These are phyloP conservation scores for Pseudonitzschia delicatissima DNA, from an alignment of 108 stramenopile genomes.

Conservation along the genomic window DNA sequence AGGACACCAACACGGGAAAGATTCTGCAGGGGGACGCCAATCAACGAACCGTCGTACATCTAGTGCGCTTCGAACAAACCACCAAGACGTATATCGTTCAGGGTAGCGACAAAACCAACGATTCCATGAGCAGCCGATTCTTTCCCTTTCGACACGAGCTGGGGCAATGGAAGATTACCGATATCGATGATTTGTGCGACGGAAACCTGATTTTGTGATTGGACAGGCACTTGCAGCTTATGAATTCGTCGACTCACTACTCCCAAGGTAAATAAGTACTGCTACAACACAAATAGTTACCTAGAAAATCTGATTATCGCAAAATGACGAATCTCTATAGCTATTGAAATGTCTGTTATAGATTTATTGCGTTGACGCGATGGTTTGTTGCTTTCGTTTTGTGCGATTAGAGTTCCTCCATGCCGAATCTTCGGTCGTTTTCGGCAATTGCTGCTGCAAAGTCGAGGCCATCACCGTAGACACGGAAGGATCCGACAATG, in stretches of 20 bases:
- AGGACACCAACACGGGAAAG: slow-evolving; percentile 18
- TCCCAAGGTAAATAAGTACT: too few relatives aligned
- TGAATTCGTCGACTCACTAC: neutral
- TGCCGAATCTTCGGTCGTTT: slow-evolving; percentile 8
- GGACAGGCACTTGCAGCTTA: neutral
- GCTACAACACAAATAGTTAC: too few relatives aligned
- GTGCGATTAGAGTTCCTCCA: neutral
- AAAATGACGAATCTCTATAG: too few relatives aligned
- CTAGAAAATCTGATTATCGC: too few relatives aligned
- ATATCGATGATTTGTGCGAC: slow-evolving; percentile 32
- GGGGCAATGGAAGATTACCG: slow-evolving; percentile 33
- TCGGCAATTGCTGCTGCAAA: slow-evolving; percentile 33
- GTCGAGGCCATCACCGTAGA: slow-evolving; percentile 81
- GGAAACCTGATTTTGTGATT: slow-evolving; percentile 31
- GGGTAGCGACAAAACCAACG: neutral
- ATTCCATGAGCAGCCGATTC: neutral
- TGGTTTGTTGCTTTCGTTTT: too few relatives aligned
- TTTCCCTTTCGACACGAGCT: slow-evolving; percentile 23
- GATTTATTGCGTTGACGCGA: too few relatives aligned
- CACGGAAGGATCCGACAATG: slow-evolving; percentile 74
- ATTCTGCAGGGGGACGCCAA: slow-evolving; percentile 26
- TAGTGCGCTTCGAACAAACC: slow-evolving; percentile 35
- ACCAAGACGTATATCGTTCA: slow-evolving; percentile 5
- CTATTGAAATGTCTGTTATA: too few relatives aligned
- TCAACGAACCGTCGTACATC: slow-evolving; percentile 20